Percentiles rank a stretch among this genome's conserved stretches.
Evolutionary conservation across 306 rosid species (phyloP).

Genomic region (Castanospermum australe): DNA sequence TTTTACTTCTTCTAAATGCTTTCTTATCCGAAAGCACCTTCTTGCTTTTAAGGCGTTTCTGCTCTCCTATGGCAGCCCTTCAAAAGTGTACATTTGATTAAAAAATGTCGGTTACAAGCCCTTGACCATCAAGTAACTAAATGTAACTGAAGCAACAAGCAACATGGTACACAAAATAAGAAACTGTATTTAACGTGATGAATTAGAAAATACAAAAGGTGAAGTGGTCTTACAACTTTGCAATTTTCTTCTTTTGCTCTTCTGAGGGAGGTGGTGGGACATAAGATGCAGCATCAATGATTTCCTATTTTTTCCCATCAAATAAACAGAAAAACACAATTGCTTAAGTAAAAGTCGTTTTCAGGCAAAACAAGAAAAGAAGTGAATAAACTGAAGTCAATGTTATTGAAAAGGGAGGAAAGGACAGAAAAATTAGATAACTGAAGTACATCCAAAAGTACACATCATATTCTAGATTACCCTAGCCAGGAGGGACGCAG

Average conservation of each 20-base stretch:
- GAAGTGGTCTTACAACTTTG: constrained; percentile 64
- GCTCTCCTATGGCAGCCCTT: constrained; percentile 93
- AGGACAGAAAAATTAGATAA: not conserved
- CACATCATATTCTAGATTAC: not conserved
- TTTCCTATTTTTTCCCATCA: constrained; percentile 51
- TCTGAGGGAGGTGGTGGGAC: constrained; percentile 98
- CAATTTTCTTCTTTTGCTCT: constrained; percentile 94
- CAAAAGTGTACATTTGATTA: constrained; percentile 27
- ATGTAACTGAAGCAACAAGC: constrained; percentile 4
- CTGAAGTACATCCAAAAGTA: not conserved
- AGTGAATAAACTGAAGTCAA: not conserved
- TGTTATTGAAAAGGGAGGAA: not conserved
- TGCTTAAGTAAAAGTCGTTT: not conserved
- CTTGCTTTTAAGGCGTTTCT: constrained; percentile 91
- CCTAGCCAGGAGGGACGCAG: not conserved
- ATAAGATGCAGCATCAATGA: constrained; percentile 91
- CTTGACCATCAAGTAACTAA: not conserved
- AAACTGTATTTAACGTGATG: not conserved
- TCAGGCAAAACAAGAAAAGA: not conserved
- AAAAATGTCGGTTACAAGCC: constrained; percentile 19
- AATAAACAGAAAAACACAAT: constrained; percentile 3
- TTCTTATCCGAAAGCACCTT: constrained; percentile 80
- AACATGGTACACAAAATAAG: not conserved
- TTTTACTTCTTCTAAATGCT: constrained; percentile 75
- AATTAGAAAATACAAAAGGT: not conserved